Evolutionary conservation across 176 grass and related monocot species (phyloP), one percentile per base, ranked within the genome.

Genomic region (Raddia distichophylla): DNA sequence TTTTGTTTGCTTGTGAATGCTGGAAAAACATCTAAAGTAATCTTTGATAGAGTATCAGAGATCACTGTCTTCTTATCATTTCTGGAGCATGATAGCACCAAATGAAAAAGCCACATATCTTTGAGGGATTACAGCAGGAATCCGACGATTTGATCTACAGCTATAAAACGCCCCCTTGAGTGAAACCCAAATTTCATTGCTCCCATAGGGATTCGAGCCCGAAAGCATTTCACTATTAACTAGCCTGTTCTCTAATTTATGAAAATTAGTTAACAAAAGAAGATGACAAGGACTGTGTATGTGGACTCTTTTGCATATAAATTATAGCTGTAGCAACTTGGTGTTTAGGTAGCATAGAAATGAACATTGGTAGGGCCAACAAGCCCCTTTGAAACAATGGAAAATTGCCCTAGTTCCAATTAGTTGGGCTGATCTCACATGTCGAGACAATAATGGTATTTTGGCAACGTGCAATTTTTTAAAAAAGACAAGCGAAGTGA

Each of bases 1-100:
- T 78, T 78, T 77, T 27, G 16, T 61, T 78, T 3, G 20, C 0
- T 64, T 85, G 66, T 64, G 56, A 14, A 63, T 1, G 22, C 22
- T 66, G 40, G 48, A 64, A 18, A 18, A 80, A 65, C 6, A 80
- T 56, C 4, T 22, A 20, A 64, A 59, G 43, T 60, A 59, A 68
- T 34, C 19, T 49, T 53, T 50, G 13, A 47, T 33, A 46, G 22
- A 34, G 4, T 66, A 46, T 4, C 3, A 2, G 64, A 46, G 3
- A 68, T 18, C 65, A 53, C 17, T 1, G 19, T 15, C 10, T 9
- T 71, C 71, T 54, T 16, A 57, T 71, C 19, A 33, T 22, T 51
- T 55, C 8, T 32, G 69, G 2, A 57, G 66, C 52, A 59, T 81
- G 71, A 68, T 80, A 60, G 10, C 12, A 50, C 7, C 6, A 18